A percentile compares a stretch with the other conserved stretches of the same genome.
Evolutionary conservation across 495 filamentous ascomycete genomes (phyloP).

Genomic region (Podospora tetraspora): DNA sequence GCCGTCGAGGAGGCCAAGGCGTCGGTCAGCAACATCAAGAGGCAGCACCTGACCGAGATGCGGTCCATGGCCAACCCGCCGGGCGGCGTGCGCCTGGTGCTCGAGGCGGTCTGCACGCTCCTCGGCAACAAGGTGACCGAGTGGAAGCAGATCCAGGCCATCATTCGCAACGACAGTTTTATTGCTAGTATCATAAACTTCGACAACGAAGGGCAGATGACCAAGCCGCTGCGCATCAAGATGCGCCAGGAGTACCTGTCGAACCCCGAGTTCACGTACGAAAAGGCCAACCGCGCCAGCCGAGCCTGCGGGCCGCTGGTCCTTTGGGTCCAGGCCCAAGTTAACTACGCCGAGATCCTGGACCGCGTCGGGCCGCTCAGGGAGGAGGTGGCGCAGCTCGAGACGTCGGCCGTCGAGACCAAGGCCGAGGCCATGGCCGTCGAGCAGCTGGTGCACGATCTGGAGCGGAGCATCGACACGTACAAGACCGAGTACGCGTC

Average conservation of each 20-base stretch:
- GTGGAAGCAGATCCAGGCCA: slow-evolving; percentile 85
- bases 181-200: slow-evolving; percentile 97
- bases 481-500: slow-evolving; percentile 97
- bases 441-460: slow-evolving; percentile 71
- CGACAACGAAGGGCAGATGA: slow-evolving; percentile 96
- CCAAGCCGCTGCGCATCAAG: slow-evolving; percentile 65
- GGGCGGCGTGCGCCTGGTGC: slow-evolving; percentile 78
- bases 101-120: slow-evolving; percentile 92
- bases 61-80: slow-evolving; percentile 93
- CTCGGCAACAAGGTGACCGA: slow-evolving; percentile 83
- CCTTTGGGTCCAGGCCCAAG: slow-evolving; percentile 95
- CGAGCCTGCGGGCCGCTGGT: slow-evolving; percentile 96
- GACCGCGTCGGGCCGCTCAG: slow-evolving; percentile 91
- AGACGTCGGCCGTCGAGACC: slow-evolving; percentile 84
- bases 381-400: slow-evolving; percentile 81
- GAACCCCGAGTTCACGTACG: slow-evolving; percentile 90
- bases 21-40: slow-evolving; percentile 96
- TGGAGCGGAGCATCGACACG: slow-evolving; percentile 88
- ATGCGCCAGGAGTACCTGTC: slow-evolving; percentile 92
- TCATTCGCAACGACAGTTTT: slow-evolving; percentile 89
- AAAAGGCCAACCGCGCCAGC: slow-evolving; percentile 89
- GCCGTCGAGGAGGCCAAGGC: slow-evolving; percentile 88
- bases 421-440: slow-evolving; percentile 92
- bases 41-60: slow-evolving; percentile 94
- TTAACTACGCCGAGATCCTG: slow-evolving; percentile 93